Percentiles rank a stretch among this genome's conserved stretches.
Conservation (phyloP, 345 rosid genomes). For the Pistacia integerrima region DNA sequence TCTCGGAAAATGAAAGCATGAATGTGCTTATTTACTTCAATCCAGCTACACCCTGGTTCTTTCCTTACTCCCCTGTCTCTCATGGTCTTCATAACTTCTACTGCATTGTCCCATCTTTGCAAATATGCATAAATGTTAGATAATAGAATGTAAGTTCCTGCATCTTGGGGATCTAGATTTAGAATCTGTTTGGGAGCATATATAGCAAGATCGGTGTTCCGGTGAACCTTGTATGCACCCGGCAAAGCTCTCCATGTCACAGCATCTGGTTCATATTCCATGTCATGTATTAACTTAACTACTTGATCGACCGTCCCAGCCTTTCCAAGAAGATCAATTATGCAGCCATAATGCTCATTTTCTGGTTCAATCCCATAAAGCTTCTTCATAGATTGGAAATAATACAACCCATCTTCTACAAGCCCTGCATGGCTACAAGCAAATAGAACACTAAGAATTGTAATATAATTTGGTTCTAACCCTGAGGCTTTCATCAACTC, state of each 20-base stretch:
- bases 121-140: conserved; percentile 75
- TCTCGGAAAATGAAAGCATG: conserved; percentile 70
- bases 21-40: conserved; percentile 63
- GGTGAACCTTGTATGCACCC: conserved; percentile 37
- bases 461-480: conserved; percentile 60
- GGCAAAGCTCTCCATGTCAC: conserved; percentile 8
- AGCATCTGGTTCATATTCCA: no score
- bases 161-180: conserved; percentile 57
- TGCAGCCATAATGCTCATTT: conserved; percentile 73
- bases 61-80: conserved; percentile 50
- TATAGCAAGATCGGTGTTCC: conserved; percentile 51
- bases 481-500: conserved; percentile 42
- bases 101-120: conserved; percentile 66
- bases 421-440: conserved; percentile 83
- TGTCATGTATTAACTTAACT: conserved; percentile 41
- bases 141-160: conserved; percentile 62
- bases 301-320: conserved; percentile 72
- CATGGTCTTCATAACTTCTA: conserved; percentile 50
- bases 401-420: conserved; percentile 57
- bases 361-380: conserved; percentile 62
- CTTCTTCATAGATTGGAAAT: conserved; percentile 63
- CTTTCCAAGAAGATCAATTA: conserved; percentile 77
- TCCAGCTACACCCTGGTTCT: conserved; percentile 81
- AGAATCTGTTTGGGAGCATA: conserved; percentile 61
- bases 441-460: conserved; percentile 63